Evolutionary conservation across 257 asterid species (phyloP).

Genomic region (Misopates orontium): DNA sequence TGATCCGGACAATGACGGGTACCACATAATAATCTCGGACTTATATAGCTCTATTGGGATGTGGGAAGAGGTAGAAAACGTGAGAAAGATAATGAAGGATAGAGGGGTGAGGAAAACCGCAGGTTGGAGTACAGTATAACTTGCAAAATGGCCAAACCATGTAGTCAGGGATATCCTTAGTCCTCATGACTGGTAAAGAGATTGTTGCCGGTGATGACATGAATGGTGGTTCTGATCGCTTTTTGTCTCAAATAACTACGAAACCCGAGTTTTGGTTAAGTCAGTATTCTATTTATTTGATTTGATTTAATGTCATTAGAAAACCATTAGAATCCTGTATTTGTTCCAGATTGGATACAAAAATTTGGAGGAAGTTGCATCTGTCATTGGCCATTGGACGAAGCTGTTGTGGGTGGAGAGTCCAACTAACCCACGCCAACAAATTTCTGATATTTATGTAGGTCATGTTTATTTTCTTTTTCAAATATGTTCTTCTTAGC

Average conservation of each 20-base stretch:
- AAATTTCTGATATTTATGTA: conserved; percentile 82
- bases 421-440: conserved; percentile 97
- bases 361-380: conserved; percentile 66
- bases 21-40: conserved; percentile 59
- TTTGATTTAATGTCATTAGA: background rate
- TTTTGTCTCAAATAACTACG: conserved; percentile 77
- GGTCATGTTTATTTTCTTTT: background rate
- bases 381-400: conserved; percentile 66
- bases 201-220: conserved; percentile 93
- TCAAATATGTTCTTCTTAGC: too few species aligned
- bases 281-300: conserved; percentile 32
- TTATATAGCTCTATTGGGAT: conserved; percentile 63
- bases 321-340: conserved; percentile 17
- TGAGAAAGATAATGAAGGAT: conserved; percentile 57
- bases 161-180: background rate
- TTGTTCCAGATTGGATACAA: conserved; percentile 55
- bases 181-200: conserved; percentile 60
- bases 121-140: conserved; percentile 75
- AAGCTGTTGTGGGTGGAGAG: conserved; percentile 98
- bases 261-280: conserved; percentile 82
- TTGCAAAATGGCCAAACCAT: conserved; percentile 7
- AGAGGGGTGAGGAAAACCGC: conserved; percentile 58
- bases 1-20: conserved; percentile 81
- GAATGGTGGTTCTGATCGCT: conserved; percentile 95
- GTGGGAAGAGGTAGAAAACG: conserved; percentile 70